Evolutionary conservation across 176 grass and related monocot species (phyloP), one percentile per base, ranked within the genome.

Genomic region (Rhipidocladum racemiflorum): DNA sequence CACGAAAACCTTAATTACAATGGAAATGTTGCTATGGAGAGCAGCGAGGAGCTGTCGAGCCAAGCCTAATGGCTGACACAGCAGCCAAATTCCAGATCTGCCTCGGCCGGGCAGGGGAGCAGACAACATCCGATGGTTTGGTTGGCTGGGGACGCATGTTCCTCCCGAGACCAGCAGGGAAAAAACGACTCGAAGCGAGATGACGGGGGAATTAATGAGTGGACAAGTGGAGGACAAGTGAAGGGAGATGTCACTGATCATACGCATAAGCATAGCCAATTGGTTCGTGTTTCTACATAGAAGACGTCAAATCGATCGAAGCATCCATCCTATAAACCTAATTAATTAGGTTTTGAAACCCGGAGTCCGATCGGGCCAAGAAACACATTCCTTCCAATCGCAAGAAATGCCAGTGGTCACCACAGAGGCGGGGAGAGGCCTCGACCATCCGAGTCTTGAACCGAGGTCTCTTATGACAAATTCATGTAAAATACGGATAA

Each of bases 11-110:
- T n/a, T n/a, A n/a, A n/a, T n/a, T n/a, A n/a, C n/a, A n/a, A n/a
- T n/a, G n/a, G n/a, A n/a, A n/a, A n/a, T n/a, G n/a, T n/a, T n/a
- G n/a, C n/a, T n/a, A 4, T 50, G 69, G 69, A 12, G 44, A 49
- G 42, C 21, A 50, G 25, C 69, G 27, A 49, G 25, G 9, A 67
- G 15, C 39, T 40, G 39, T 40, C 39, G 16, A 4, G 48, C 21
- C 0, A 21, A 17, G 36, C 55, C 61, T 9, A 25, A 74, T 56
- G 76, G 77, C 68, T 77, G 59, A 80, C 83, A 72, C 23, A 56
- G 67, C 11, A 9, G 83, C 74, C 74, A 45, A 30, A 65, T 23
- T 72, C 57, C 53, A 49, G 74, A n/a, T 28, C 30, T 15, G 23
- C n/a, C n/a, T 10, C 11, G 50, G 50, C 6, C 11, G 50, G 50